Conservation (phyloP, 495 filamentous ascomycete species). For the Parachaetomium inaequale region DNA sequence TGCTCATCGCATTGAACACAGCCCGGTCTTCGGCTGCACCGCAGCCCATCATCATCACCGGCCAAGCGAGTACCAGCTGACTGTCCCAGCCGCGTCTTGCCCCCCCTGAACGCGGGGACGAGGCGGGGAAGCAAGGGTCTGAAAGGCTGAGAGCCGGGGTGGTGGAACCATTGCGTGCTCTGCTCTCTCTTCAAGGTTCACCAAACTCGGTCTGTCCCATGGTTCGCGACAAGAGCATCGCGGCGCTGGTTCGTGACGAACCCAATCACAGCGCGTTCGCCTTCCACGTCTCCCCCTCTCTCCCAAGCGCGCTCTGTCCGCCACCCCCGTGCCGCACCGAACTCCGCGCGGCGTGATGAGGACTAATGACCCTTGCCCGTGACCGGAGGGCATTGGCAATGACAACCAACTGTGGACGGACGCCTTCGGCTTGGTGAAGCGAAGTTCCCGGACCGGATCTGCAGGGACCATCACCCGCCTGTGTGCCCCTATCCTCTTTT, state of each 20-base stretch:
- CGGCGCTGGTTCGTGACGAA: neutral
- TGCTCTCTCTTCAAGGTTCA: neutral
- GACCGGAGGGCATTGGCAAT: neutral
- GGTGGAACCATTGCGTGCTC: constrained; percentile 5
- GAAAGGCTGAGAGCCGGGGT: neutral
- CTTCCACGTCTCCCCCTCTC: neutral
- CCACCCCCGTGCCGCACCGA: neutral
- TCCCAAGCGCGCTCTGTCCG: neutral
- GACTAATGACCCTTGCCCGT: neutral
- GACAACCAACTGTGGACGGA: neutral
- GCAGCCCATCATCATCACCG: neutral
- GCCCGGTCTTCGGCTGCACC: neutral
- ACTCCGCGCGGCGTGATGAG: neutral
- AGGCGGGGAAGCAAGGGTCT: constrained; percentile 10
- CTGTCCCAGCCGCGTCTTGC: constrained; percentile 3
- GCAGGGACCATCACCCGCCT: constrained; percentile 1
- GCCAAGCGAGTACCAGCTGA: constrained; percentile 2
- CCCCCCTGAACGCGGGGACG: neutral
- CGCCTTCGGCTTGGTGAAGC: constrained; percentile 4
- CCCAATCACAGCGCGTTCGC: neutral
- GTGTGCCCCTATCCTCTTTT: neutral
- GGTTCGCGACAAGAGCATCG: neutral
- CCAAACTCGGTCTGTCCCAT: neutral
- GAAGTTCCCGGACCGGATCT: neutral
- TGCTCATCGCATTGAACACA: neutral